Percentiles rank a stretch among this genome's conserved stretches.
Conservation (phyloP, 2,329 filamentous ascomycete genomes). For the Canariomyces notabilis region DNA sequence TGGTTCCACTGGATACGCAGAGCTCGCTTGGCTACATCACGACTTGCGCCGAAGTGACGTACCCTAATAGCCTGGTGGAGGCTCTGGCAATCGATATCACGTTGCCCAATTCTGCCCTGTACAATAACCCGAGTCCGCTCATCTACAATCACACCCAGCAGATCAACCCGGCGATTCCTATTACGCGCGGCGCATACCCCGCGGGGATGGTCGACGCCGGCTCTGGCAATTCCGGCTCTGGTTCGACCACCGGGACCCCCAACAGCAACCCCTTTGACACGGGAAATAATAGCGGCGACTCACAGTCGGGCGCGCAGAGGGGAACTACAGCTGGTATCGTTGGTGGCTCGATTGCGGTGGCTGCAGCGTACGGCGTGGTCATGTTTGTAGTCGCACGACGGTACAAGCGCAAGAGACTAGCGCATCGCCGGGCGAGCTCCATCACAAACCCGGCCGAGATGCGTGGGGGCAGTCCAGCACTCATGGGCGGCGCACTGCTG, state of each 20-base stretch:
- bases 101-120: slow-evolving; percentile 67
- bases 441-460: slow-evolving; percentile 55
- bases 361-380: slow-evolving; percentile 82
- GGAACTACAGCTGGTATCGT: slow-evolving; percentile 66
- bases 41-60: slow-evolving; percentile 64
- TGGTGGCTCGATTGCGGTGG: slow-evolving; percentile 70
- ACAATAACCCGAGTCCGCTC: slow-evolving; percentile 63
- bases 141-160: slow-evolving; percentile 68
- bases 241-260: slow-evolving; percentile 29
- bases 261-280: slow-evolving; percentile 39
- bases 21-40: slow-evolving; percentile 70
- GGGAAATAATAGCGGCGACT: slow-evolving; percentile 37
- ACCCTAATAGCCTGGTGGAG: slow-evolving; percentile 65
- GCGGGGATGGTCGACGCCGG: slow-evolving; percentile 33
- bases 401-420: slow-evolving; percentile 79
- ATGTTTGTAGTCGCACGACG: slow-evolving; percentile 91
- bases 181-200: slow-evolving; percentile 44
- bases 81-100: slow-evolving; percentile 64
- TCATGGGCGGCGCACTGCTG: slow-evolving; percentile 66
- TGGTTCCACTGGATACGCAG: slow-evolving; percentile 73
- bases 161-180: slow-evolving; percentile 79
- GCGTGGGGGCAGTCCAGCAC: slow-evolving; percentile 53
- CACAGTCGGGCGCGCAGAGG: slow-evolving; percentile 53
- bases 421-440: slow-evolving; percentile 73
- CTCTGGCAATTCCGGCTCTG: slow-evolving; percentile 32